These are phyloP conservation scores for Dictyostelium purpureum DNA, from an alignment of 78 protist species.

Conservation along the genomic window DNA sequence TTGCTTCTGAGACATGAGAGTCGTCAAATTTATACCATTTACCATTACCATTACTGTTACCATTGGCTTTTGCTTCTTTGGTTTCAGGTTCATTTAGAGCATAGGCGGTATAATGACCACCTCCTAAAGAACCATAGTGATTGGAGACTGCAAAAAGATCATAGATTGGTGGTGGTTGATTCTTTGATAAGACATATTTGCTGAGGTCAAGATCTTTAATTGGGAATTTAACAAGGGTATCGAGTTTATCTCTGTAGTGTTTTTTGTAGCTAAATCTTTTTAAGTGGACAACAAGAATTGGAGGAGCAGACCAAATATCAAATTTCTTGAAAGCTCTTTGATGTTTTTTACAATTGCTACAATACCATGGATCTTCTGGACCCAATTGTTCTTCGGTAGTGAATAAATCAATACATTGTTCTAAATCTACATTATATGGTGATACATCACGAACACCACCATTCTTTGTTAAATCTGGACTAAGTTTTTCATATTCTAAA, in stretches of 20 bases:
- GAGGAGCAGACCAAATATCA: slow-evolving; percentile 93
- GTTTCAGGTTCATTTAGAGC: slow-evolving; percentile 79
- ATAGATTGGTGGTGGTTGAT: slow-evolving; percentile 70
- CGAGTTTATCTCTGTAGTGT: slow-evolving; percentile 83
- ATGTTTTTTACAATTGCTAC: slow-evolving; percentile 76
- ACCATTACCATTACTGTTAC: too few relatives aligned
- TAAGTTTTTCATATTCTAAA: not conserved
- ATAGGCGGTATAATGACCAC: slow-evolving; percentile 97
- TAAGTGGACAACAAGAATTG: slow-evolving; percentile 90
- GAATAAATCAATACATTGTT: slow-evolving; percentile 71
- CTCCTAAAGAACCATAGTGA: slow-evolving; percentile 93
- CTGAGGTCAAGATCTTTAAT: slow-evolving; percentile 84
- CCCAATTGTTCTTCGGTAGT: slow-evolving; percentile 61
- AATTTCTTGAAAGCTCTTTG: slow-evolving; percentile 88
- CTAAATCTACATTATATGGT: slow-evolving; percentile 18
- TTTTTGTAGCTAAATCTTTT: slow-evolving; percentile 91
- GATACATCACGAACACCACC: slow-evolving; percentile 2
- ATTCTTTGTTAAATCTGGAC: not conserved
- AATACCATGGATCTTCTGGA: slow-evolving; percentile 87
- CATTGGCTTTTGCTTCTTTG: too few relatives aligned
- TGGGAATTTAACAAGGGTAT: slow-evolving; percentile 88
- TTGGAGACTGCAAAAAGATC: slow-evolving; percentile 92
- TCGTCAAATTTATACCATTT: slow-evolving; percentile 90
- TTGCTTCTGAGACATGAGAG: slow-evolving; percentile 6
- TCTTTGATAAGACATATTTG: slow-evolving; percentile 30